phyloP scores from a whole-genome alignment of 371 early-diverging fungal species.

The Mucor indicus region DNA sequence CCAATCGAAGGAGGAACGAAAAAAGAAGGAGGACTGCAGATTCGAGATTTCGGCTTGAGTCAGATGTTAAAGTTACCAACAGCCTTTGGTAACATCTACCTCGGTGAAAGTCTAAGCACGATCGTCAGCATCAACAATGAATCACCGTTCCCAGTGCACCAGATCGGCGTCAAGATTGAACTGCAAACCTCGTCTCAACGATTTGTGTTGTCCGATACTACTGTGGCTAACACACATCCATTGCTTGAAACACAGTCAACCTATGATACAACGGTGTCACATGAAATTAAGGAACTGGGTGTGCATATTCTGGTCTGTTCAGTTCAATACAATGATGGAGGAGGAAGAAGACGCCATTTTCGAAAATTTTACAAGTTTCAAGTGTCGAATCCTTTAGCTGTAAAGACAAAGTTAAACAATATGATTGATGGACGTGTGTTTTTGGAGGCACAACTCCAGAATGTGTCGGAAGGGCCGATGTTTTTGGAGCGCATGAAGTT shows the following conservation, averaged over 20 bases:
- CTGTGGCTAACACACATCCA: constrained; percentile 31
- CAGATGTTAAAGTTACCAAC: constrained; percentile 67
- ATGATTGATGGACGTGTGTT: constrained; percentile 71
- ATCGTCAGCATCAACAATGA: constrained; percentile 89
- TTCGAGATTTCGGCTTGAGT: constrained; percentile 61
- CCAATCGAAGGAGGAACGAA: constrained; percentile 26
- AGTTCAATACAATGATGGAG: constrained; percentile 70
- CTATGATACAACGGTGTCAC: constrained; percentile 70
- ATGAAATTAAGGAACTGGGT: constrained; percentile 95
- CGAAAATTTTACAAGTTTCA: constrained; percentile 94
- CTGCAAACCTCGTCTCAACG: constrained; percentile 85
- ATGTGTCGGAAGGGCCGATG: constrained; percentile 78
- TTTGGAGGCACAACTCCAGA: constrained; percentile 92
- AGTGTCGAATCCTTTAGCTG: constrained; percentile 92
- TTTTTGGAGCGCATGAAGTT: constrained; percentile 86
- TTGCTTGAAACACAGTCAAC: constrained; percentile 56
- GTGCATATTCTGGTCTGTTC: constrained; percentile 89
- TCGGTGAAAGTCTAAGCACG: constrained; percentile 92
- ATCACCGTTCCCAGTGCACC: constrained; percentile 53
- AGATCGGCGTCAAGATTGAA: constrained; percentile 77
- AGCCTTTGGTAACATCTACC: constrained; percentile 87
- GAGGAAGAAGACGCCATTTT: constrained; percentile 69
- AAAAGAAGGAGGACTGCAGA: constrained; percentile 24
- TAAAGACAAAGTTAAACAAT: constrained; percentile 93
- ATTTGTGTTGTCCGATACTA: constrained; percentile 71